These are phyloP conservation scores for Picea sitchensis DNA, from an alignment of 75 land plant genomes.

Conservation along the genomic window DNA sequence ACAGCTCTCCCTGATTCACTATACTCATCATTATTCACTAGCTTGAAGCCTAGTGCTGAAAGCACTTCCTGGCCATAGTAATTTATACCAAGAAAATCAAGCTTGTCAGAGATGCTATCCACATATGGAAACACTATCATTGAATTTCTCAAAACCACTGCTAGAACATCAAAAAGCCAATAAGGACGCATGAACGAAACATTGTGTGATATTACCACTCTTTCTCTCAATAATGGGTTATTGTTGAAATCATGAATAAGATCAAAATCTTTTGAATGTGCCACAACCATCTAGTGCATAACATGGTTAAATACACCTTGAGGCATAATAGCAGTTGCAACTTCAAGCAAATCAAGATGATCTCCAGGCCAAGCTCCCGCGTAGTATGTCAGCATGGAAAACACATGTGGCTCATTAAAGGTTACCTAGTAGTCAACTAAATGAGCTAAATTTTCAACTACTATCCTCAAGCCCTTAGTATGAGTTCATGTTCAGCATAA, in stretches of 20 bases:
- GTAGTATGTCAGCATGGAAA: conserved; percentile 94
- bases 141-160: conserved; percentile 69
- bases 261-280: conserved; percentile 89
- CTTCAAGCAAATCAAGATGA: conserved; percentile 90
- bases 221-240: conserved; percentile 18
- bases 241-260: conserved; percentile 75
- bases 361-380: conserved; percentile 99
- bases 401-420: conserved; percentile 98
- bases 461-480: conserved; percentile 44
- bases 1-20: conserved; percentile 82
- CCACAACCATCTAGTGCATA: conserved; percentile 84
- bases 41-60: conserved; percentile 87
- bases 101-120: conserved; percentile 74
- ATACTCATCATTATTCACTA: conserved; percentile 82
- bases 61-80: conserved; percentile 99
- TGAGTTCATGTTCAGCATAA: too few relatives aligned
- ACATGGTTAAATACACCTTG: conserved; percentile 77
- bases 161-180: conserved; percentile 88
- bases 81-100: conserved; percentile 93
- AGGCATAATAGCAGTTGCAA: conserved; percentile 83
- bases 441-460: conserved; percentile 66
- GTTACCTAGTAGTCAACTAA: conserved; percentile 95
- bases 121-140: conserved; percentile 81
- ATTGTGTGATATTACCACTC: conserved; percentile 96
- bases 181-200: conserved; percentile 95